Percentiles rank a stretch among this genome's conserved stretches.
These are phyloP conservation scores for Trichoderma asperellum DNA, from an alignment of 2,329 filamentous ascomycete genomes.

Conservation along the genomic window DNA sequence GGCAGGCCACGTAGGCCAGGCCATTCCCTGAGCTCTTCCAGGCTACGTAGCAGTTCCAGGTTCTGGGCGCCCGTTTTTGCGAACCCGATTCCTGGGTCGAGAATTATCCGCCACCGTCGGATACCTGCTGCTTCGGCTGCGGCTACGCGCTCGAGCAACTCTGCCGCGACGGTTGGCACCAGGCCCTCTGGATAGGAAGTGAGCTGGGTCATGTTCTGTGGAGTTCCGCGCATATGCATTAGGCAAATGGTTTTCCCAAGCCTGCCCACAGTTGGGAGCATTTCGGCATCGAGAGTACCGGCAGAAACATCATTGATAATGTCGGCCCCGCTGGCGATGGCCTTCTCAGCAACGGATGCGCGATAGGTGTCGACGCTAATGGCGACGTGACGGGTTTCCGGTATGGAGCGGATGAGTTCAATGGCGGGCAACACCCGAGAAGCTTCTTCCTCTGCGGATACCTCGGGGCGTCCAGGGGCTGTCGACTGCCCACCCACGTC, in stretches of 20 bases:
- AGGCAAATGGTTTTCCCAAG: conserved; percentile 79
- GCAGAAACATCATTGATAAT: conserved; percentile 95
- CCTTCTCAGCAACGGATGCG: conserved; percentile 76
- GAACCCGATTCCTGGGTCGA: conserved; percentile 94
- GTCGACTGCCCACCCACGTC: conserved; percentile 95
- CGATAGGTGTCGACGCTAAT: conserved; percentile 95
- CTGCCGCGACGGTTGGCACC: conserved; percentile 64
- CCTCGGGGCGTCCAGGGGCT: conserved; percentile 71
- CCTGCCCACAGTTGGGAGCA: conserved; percentile 79
- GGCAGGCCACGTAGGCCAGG: conserved; percentile 71
- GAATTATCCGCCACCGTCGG: conserved; percentile 88
- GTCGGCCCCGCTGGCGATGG: conserved; percentile 78
- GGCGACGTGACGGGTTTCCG: conserved; percentile 64
- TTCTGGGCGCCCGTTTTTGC: conserved; percentile 85
- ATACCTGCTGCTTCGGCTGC: conserved; percentile 82
- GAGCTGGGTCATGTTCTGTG: conserved; percentile 75
- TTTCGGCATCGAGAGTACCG: conserved; percentile 74
- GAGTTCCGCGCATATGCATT: conserved; percentile 93
- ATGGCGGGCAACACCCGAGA: conserved; percentile 80
- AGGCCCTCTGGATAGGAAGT: conserved; percentile 72
- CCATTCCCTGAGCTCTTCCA: conserved; percentile 67
- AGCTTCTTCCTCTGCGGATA: conserved; percentile 74
- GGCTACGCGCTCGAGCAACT: conserved; percentile 70
- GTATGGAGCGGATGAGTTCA: conserved; percentile 67
- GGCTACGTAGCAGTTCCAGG: conserved; percentile 71